Base-by-base conservation (phyloP, 2,329 filamentous ascomycete species). In the Colletotrichum tropicale region DNA sequence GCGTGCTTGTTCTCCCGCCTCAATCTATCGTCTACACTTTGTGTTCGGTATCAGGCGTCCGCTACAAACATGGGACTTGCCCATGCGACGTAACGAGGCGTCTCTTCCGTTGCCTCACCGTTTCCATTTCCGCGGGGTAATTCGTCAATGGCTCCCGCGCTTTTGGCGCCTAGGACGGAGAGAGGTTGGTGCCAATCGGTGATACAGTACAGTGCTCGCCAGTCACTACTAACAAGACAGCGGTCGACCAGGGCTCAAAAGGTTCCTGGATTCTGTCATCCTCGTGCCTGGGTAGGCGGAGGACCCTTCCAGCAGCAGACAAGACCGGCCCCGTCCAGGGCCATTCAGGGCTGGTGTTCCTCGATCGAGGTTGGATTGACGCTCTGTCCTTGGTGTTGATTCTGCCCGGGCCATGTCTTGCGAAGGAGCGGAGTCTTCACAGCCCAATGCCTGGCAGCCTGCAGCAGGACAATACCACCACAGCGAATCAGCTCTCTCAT, bases 301-400 rank as follows among this genome's bases (percentile, higher is more conserved):
- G 26, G 72, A 62, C 38, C 66, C 66, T 58, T 65, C 66, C 56
- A 68, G 64, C 52, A 68, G 43, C 26, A 56, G 18, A 6, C 26
- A 58, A 26, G 32, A 34, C 34, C 30, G 21, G n/a, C 9, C 48
- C 60, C 24, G 6, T 28, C 26, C 38, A 26, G 24, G 24, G 36
- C 36, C n/a, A 7, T 69, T 15, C 30, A 43, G 13, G 55, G 30
- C 55, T 43, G 30, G 16, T 10, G 28, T 21, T 32, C 38, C 30
- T 56, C 10, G 12, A 60, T 68, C 64, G 69, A 68, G 56, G 43
- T 24, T 67, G 64, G 56, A 73, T 75, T 75, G 62, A n/a, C 73
- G 9, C 56, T 24, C 56, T 28, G 58, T 68, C 61, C 58, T 43
- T 64, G 58, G 32, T 68, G 55, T 68, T 24, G 65, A 48, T 34